phyloP scores from a whole-genome alignment of 2,329 filamentous ascomycete genomes.

The Alternaria sp. region DNA sequence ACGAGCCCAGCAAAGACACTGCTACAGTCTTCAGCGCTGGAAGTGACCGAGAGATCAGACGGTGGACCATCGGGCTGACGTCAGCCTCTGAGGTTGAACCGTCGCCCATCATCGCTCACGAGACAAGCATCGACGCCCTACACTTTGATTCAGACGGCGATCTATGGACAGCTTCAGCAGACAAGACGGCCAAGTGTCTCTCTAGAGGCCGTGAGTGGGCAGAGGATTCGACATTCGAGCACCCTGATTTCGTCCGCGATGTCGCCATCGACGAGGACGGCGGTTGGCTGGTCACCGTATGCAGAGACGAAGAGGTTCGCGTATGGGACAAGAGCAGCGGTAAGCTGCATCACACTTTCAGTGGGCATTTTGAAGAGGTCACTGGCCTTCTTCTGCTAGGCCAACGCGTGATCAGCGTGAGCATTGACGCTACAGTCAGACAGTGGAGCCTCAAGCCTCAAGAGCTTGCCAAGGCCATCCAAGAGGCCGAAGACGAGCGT shows the following conservation, averaged over 20 bases:
- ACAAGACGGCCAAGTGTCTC: conserved; percentile 85
- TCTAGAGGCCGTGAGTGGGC: conserved; percentile 72
- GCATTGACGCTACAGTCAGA: conserved; percentile 88
- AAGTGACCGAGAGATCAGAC: conserved; percentile 67
- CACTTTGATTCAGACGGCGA: conserved; percentile 76
- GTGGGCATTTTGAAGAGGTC: conserved; percentile 92
- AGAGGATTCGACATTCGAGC: conserved; percentile 73
- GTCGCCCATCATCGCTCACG: conserved; percentile 75
- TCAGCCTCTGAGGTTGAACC: conserved; percentile 42
- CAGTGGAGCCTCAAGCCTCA: conserved; percentile 75
- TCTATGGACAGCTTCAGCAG: conserved; percentile 91
- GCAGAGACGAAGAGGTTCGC: conserved; percentile 88
- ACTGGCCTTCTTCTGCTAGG: conserved; percentile 75
- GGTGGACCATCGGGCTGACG: conserved; percentile 66
- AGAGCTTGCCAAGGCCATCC: conserved; percentile 64
- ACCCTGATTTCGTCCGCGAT: conserved; percentile 90
- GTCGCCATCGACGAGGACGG: conserved; percentile 73
- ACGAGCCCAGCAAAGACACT: conserved; percentile 34
- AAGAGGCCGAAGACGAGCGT: conserved; percentile 57
- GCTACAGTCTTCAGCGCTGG: conserved; percentile 77
- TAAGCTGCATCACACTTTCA: conserved; percentile 73
- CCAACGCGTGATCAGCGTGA: conserved; percentile 74
- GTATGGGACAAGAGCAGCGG: conserved; percentile 82
- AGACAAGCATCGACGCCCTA: conserved; percentile 87
- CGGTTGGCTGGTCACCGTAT: conserved; percentile 83